A percentile compares a stretch with the other conserved stretches of the same genome.
phyloP scores from a whole-genome alignment of 352 stramenopile species.

The Globisporangium paddicum region DNA sequence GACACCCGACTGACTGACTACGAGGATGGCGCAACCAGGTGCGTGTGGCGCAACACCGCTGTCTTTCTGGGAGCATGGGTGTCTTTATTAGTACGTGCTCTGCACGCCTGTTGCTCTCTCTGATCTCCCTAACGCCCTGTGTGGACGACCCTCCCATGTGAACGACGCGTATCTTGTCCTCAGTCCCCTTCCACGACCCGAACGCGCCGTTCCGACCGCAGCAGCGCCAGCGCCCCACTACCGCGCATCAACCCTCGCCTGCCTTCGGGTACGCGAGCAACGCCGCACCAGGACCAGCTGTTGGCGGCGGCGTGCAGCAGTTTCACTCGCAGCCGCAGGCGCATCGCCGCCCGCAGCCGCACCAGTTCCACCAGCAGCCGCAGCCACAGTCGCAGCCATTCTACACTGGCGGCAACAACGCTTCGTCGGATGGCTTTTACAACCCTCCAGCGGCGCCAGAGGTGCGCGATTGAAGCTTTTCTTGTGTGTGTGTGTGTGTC shows the following conservation, averaged over 20 bases:
- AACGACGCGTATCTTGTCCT: not conserved
- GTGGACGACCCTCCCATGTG: not conserved
- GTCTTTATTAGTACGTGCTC: not conserved
- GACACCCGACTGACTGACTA: not conserved
- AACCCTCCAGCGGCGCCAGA: slow-evolving; percentile 30
- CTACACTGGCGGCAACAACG: slow-evolving; percentile 7
- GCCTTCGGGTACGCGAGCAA: slow-evolving; percentile 9
- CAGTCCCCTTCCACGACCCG: slow-evolving; percentile 56
- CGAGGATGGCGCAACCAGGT: slow-evolving; percentile 30
- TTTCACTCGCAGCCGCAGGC: slow-evolving; percentile 32
- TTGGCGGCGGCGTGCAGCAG: slow-evolving; percentile 13
- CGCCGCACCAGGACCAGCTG: slow-evolving; percentile 2
- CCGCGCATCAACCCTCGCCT: slow-evolving; percentile 15
- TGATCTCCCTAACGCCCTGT: not conserved
- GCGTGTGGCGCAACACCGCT: not conserved
- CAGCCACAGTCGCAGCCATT: slow-evolving; percentile 14
- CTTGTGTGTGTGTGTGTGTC: too few relatives aligned
- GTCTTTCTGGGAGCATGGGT: not conserved
- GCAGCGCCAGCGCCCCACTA: slow-evolving; percentile 33
- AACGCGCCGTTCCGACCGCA: slow-evolving; percentile 33
- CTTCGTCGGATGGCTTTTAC: slow-evolving; percentile 28
- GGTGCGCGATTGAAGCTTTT: slow-evolving; percentile 11
- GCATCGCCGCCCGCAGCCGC: slow-evolving; percentile 40
- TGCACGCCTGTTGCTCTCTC: not conserved
- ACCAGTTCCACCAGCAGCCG: slow-evolving; percentile 50